Conservation (phyloP, 257 asterid species). For the Knoxia roxburghii region DNA sequence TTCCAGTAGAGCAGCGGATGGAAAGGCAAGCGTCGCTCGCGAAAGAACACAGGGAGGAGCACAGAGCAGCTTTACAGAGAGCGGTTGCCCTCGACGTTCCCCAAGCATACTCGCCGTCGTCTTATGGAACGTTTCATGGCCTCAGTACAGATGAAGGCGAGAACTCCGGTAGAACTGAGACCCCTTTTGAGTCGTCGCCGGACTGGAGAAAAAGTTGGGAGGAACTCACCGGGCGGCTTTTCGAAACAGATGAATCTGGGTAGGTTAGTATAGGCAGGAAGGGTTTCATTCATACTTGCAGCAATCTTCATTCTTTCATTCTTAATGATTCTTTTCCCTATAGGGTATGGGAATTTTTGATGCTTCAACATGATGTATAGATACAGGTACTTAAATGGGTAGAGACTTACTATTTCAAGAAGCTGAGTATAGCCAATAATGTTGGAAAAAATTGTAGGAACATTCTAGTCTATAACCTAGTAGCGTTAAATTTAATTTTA, state of each 20-base stretch:
- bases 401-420: no score
- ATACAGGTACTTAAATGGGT: neutral
- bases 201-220: constrained; percentile 24
- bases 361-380: neutral
- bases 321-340: neutral
- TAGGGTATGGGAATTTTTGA: neutral
- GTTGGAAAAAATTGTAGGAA: no score
- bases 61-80: constrained; percentile 71
- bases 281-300: neutral
- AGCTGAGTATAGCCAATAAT: no score
- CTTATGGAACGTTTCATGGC: constrained; percentile 76
- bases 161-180: constrained; percentile 32
- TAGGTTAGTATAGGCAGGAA: constrained; percentile 8
- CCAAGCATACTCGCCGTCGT: constrained; percentile 55
- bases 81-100: constrained; percentile 79
- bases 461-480: no score
- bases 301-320: constrained; percentile 19
- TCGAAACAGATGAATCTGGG: constrained; percentile 15
- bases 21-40: constrained; percentile 59
- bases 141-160: constrained; percentile 42
- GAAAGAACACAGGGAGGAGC: constrained; percentile 75
- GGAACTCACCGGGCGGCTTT: constrained; percentile 21
- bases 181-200: constrained; percentile 15
- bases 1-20: constrained; percentile 77
- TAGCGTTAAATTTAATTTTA: no score